Conservation (phyloP, 1,284 basidiomycete species). For the Pyrrhoderma lamaoense region DNA sequence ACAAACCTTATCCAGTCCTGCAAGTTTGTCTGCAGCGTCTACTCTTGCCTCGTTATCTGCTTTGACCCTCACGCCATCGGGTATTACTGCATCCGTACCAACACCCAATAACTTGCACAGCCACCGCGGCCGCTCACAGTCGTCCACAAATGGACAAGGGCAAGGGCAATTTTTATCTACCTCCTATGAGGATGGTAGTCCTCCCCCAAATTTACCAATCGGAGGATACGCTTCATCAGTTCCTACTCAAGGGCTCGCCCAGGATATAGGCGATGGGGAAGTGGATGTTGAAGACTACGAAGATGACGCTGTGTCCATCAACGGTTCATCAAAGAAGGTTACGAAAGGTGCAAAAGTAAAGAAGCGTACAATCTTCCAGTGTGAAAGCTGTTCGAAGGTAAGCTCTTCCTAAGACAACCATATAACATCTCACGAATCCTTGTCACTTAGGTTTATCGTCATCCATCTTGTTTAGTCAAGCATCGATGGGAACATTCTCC, state of each 20-base stretch:
- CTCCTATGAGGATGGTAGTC: not conserved
- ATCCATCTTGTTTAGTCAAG: constrained; percentile 92
- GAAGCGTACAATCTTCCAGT: constrained; percentile 82
- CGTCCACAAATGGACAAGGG: constrained; percentile 15
- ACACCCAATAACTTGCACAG: constrained; percentile 18
- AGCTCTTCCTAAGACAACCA: constrained; percentile 16
- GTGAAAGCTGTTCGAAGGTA: constrained; percentile 89
- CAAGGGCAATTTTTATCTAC: not conserved
- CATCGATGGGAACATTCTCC: constrained; percentile 97
- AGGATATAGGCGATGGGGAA: constrained; percentile 17
- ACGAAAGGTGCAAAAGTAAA: constrained; percentile 33
- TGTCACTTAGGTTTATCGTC: constrained; percentile 72
- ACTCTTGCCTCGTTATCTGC: constrained; percentile 44
- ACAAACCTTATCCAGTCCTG: constrained; percentile 31
- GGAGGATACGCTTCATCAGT: constrained; percentile 7
- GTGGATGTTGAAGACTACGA: constrained; percentile 20
- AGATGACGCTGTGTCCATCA: constrained; percentile 31
- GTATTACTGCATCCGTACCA: constrained; percentile 1
- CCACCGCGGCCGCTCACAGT: constrained; percentile 22
- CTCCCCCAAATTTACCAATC: not conserved
- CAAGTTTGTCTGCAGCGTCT: constrained; percentile 36
- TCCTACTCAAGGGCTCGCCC: not conserved
- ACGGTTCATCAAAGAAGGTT: constrained; percentile 27
- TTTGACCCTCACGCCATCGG: constrained; percentile 40
- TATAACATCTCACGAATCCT: constrained; percentile 2